phyloP scores from a whole-genome alignment of 148 eudicot genomes.

The Pharnaceum exiguum region DNA sequence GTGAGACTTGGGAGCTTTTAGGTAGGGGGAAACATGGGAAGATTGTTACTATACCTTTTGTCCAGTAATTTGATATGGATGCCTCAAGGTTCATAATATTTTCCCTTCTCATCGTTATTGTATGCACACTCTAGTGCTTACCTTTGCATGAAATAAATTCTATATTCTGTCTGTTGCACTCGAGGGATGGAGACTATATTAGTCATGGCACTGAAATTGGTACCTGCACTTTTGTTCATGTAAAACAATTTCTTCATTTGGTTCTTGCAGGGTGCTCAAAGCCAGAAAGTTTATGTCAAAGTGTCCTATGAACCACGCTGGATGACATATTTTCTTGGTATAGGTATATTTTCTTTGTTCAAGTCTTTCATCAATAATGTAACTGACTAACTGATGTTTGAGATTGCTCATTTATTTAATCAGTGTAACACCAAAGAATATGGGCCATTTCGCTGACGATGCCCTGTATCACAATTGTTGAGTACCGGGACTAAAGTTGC shows the following conservation, averaged over 20 bases:
- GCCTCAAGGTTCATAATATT: no score
- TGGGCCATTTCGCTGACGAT: neutral
- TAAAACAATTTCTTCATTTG: neutral
- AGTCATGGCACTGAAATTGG: no score
- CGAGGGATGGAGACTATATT: neutral
- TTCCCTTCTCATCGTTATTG: no score
- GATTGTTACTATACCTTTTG: no score
- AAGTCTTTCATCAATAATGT: neutral
- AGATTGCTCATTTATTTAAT: neutral
- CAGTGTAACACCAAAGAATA: neutral
- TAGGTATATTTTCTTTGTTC: constrained; percentile 35
- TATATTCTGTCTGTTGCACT: no score
- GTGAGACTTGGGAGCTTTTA: no score
- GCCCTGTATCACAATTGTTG: neutral
- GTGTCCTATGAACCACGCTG: constrained; percentile 78
- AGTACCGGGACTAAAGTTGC: no score
- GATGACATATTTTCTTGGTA: constrained; percentile 58
- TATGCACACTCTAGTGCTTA: no score
- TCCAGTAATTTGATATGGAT: no score
- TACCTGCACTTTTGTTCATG: no score
- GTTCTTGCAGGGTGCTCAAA: constrained; percentile 38
- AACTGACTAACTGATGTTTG: neutral
- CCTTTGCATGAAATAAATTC: no score
- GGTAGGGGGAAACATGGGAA: no score
- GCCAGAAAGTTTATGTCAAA: constrained; percentile 36